Evolutionary conservation across 139 green algal genomes (phyloP).

Genomic region (Trebouxia sp.): DNA sequence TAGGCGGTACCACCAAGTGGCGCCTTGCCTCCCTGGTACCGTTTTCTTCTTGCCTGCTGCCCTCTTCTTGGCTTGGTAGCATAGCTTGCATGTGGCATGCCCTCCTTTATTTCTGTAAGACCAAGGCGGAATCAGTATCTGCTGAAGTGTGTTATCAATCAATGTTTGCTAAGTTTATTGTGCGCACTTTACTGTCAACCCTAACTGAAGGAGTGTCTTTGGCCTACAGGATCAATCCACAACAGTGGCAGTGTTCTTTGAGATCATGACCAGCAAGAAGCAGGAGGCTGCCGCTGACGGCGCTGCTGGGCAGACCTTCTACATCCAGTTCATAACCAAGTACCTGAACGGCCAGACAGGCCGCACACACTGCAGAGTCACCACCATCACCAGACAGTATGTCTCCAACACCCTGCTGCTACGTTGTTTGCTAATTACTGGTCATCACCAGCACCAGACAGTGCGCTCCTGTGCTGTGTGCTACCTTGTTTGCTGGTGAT

Average conservation of each 20-base stretch:
- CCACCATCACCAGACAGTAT: conserved; percentile 85
- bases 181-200: background rate
- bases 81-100: no score
- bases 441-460: no score
- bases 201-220: no score
- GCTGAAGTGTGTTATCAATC: no score
- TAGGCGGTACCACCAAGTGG: conserved; percentile 93
- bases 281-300: background rate
- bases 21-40: conserved; percentile 64
- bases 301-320: conserved; percentile 70
- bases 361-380: conserved; percentile 80
- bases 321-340: conserved; percentile 93
- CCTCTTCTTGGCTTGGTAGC: no score
- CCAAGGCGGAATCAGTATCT: no score
- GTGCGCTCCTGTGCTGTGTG: no score
- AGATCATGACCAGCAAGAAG: conserved; percentile 70
- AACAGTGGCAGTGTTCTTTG: conserved; percentile 78
- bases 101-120: no score
- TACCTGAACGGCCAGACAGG: conserved; percentile 80
- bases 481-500: no score
- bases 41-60: background rate
- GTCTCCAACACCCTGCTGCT: no score
- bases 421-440: no score
- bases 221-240: conserved; percentile 61
- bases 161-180: background rate